Conservation (phyloP, 371 early-diverging fungal species). For the Parasitella parasitica region DNA sequence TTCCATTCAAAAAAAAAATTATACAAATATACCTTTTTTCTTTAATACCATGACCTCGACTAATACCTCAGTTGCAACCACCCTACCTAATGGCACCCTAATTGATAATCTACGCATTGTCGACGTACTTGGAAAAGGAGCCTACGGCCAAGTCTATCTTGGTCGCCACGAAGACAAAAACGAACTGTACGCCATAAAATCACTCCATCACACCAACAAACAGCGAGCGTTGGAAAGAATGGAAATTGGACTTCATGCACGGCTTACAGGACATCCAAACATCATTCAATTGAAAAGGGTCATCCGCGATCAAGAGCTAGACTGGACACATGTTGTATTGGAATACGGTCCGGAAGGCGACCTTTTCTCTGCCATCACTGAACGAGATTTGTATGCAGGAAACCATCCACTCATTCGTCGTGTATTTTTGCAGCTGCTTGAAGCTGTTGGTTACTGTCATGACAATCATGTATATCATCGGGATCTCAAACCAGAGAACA, state of each 20-base stretch:
- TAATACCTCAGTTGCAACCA: not conserved
- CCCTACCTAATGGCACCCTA: conserved; percentile 11
- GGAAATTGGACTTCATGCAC: conserved; percentile 72
- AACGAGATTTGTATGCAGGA: conserved; percentile 50
- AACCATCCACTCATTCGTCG: conserved; percentile 46
- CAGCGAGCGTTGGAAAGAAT: conserved; percentile 19
- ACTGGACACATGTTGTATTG: conserved; percentile 65
- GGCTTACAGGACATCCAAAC: conserved; percentile 63
- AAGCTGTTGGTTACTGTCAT: conserved; percentile 62
- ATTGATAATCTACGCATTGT: conserved; percentile 37
- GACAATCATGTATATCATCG: conserved; percentile 61
- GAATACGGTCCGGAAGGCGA: conserved; percentile 73
- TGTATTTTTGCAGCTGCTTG: conserved; percentile 57
- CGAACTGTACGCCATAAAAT: conserved; percentile 63
- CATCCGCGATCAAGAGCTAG: conserved; percentile 41
- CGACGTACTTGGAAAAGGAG: conserved; percentile 66
- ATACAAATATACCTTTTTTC: not conserved
- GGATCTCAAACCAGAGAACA: conserved; percentile 79
- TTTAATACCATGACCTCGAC: not conserved
- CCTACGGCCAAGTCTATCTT: conserved; percentile 70
- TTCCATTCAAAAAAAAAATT: not conserved
- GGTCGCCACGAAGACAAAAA: conserved; percentile 27
- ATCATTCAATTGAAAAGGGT: conserved; percentile 72
- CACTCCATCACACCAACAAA: conserved; percentile 48
- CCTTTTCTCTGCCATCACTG: conserved; percentile 66